Evolutionary conservation across 805 yeast species (phyloP).

Genomic region (Pichia thaimueangensis): DNA sequence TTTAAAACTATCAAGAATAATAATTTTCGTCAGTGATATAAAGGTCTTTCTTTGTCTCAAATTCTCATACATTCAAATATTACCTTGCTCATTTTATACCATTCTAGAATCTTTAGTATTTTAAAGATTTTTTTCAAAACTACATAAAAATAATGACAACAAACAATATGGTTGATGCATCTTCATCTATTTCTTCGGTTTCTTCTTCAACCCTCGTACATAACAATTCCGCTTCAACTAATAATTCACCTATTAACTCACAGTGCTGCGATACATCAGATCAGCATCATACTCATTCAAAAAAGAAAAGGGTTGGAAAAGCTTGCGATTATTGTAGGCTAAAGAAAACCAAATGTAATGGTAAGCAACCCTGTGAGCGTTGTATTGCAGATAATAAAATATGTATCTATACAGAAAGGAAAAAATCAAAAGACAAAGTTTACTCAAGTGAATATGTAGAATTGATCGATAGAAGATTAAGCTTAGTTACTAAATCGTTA

Average conservation of each 20-base stretch:
- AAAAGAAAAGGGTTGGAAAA: slow-evolving; percentile 53
- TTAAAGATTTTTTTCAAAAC: too few species aligned
- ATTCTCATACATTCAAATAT: too few species aligned
- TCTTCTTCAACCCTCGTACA: too few species aligned
- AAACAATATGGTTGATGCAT: too few species aligned
- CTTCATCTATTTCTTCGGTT: too few species aligned
- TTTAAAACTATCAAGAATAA: too few species aligned
- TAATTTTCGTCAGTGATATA: too few species aligned
- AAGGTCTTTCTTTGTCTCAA: too few species aligned
- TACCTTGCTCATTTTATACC: too few species aligned
- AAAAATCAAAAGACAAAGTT: slow-evolving; percentile 45
- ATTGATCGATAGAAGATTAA: slow-evolving; percentile 51
- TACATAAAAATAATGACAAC: too few species aligned
- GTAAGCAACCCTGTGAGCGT: slow-evolving; percentile 52
- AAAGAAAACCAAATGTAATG: slow-evolving; percentile 60
- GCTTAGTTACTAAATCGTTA: slow-evolving; percentile 44
- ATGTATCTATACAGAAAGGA: slow-evolving; percentile 53
- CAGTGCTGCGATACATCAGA: neutral
- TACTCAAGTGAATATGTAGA: slow-evolving; percentile 60
- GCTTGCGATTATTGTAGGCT: slow-evolving; percentile 61
- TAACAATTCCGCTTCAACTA: neutral
- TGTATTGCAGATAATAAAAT: slow-evolving; percentile 51
- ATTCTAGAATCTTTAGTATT: too few species aligned
- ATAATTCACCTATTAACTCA: neutral
- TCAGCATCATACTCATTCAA: too few species aligned